These are phyloP conservation scores for Pontederia crassipes DNA, from an alignment of 176 grass and related monocot species.

Conservation along the genomic window DNA sequence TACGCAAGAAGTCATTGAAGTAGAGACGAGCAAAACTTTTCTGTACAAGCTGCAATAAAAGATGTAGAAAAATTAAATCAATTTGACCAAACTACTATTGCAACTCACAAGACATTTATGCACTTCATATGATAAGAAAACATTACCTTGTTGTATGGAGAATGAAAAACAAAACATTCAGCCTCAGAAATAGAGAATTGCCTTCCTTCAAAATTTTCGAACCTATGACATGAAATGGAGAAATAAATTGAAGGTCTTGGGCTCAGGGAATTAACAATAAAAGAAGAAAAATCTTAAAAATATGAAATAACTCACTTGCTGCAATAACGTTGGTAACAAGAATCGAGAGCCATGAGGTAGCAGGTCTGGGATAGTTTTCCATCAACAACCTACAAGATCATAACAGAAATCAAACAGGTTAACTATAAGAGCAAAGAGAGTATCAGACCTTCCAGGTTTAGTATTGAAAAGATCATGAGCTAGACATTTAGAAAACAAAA, in stretches of 20 bases:
- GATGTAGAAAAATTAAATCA: background rate
- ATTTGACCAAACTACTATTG: background rate
- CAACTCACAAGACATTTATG: too few relatives aligned
- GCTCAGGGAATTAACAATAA: background rate
- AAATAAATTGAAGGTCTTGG: too few relatives aligned
- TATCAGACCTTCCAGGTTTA: too few relatives aligned
- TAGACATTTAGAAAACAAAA: too few relatives aligned
- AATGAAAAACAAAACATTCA: conserved; percentile 94
- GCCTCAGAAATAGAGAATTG: conserved; percentile 74
- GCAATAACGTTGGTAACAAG: conserved; percentile 66
- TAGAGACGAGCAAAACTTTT: conserved; percentile 89
- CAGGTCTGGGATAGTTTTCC: conserved; percentile 96
- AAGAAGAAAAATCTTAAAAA: background rate
- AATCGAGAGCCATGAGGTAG: conserved; percentile 82
- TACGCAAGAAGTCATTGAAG: conserved; percentile 81
- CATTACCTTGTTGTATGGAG: conserved; percentile 91
- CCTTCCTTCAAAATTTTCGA: conserved; percentile 61
- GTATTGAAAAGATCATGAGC: too few relatives aligned
- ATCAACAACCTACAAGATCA: conserved; percentile 69
- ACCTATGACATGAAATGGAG: conserved; percentile 26
- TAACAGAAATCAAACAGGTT: too few relatives aligned
- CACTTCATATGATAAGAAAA: background rate
- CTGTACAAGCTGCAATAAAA: conserved; percentile 64
- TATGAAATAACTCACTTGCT: conserved; percentile 43
- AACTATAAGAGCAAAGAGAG: too few relatives aligned